Conservation (phyloP, 208 protist genomes). For the Leishmania arabica region DNA sequence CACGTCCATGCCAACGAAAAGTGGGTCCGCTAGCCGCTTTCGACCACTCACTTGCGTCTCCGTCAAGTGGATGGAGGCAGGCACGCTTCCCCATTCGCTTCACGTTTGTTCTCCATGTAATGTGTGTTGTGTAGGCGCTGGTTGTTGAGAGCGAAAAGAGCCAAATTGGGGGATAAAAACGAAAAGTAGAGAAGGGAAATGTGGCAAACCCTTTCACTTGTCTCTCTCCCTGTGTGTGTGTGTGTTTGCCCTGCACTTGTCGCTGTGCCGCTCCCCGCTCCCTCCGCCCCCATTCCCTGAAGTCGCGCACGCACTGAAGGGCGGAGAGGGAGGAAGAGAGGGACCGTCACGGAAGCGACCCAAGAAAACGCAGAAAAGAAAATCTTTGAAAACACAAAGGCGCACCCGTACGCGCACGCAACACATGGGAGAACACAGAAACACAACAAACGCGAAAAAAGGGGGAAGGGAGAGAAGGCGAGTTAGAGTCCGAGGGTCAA, state of each 20-base stretch:
- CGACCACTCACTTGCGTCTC: background rate
- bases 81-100: background rate
- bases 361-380: background rate
- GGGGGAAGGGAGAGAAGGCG: background rate
- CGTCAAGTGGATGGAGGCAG: background rate
- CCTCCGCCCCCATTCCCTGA: background rate
- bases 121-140: background rate
- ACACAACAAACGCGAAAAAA: background rate
- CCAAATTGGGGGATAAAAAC: background rate
- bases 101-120: background rate
- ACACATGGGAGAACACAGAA: background rate
- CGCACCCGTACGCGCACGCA: background rate
- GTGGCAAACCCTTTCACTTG: background rate
- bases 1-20: background rate
- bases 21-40: background rate
- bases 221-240: background rate
- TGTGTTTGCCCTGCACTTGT: background rate
- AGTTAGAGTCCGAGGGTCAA: background rate
- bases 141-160: background rate
- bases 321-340: background rate
- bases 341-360: background rate
- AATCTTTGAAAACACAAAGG: background rate
- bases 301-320: background rate
- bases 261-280: background rate
- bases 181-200: background rate